Percentiles rank a stretch among this genome's conserved stretches.
Evolutionary conservation across 208 protist genomes (phyloP).

Genomic region (Acanthamoeba healyi): DNA sequence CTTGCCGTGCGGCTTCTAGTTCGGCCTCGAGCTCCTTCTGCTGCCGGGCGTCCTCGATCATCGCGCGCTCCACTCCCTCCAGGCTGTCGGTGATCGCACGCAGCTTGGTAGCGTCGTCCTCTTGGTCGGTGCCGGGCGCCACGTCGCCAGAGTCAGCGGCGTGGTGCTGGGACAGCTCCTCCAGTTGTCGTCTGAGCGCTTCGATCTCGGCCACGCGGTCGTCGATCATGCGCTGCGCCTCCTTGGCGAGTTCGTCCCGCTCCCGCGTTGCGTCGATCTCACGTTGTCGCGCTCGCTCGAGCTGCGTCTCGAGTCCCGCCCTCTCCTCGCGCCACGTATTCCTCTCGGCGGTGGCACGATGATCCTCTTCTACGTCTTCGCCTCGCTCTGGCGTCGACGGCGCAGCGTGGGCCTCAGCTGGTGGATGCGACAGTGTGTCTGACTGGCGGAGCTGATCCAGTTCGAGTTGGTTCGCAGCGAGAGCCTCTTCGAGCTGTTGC

Average conservation of each 20-base stretch:
- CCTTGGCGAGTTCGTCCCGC: background rate
- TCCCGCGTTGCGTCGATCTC: background rate
- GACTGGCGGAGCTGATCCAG: background rate
- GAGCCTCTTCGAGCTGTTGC: background rate
- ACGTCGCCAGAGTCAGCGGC: background rate
- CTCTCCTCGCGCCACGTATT: background rate
- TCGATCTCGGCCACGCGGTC: background rate
- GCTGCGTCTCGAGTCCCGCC: background rate
- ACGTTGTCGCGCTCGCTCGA: background rate
- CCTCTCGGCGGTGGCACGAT: background rate
- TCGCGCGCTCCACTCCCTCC: background rate
- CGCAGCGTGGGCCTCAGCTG: no score
- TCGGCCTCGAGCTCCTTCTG: background rate
- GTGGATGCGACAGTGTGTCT: no score
- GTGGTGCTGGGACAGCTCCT: no score
- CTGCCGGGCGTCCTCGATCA: conserved; percentile 5
- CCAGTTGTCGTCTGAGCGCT: background rate
- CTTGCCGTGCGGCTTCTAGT: background rate
- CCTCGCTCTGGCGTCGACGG: no score
- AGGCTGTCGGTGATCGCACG: background rate
- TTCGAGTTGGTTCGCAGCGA: background rate
- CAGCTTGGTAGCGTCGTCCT: background rate
- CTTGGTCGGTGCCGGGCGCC: background rate
- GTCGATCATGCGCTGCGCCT: background rate
- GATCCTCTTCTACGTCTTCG: no score